A percentile compares a stretch with the other conserved stretches of the same genome.
Evolutionary conservation across 768 basidiomycete genomes (phyloP).

Genomic region (Kwoniella sp.): DNA sequence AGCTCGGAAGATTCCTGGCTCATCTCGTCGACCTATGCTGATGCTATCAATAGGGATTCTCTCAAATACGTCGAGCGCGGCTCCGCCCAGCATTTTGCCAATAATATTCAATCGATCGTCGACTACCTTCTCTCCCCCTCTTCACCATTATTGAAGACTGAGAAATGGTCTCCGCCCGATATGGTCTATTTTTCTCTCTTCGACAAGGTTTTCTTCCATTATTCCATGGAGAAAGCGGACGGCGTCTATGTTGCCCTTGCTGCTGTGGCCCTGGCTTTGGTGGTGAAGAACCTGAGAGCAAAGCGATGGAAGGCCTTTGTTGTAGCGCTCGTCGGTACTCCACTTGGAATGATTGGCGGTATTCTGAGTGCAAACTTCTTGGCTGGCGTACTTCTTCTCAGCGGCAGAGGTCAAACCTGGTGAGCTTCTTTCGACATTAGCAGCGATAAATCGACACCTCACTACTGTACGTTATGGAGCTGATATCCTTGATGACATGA

Average conservation of each 20-base stretch:
- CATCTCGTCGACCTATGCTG: conserved; percentile 32
- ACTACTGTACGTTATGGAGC: not conserved
- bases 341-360: conserved; percentile 62
- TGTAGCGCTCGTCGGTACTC: conserved; percentile 61
- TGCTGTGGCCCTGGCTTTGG: conserved; percentile 58
- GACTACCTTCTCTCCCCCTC: conserved; percentile 69
- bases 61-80: conserved; percentile 83
- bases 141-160: conserved; percentile 54
- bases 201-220: conserved; percentile 67
- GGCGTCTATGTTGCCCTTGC: conserved; percentile 63
- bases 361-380: conserved; percentile 69
- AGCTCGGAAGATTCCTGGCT: not conserved
- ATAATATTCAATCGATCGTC: conserved; percentile 79
- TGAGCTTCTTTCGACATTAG: conserved; percentile 24
- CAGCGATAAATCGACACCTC: not conserved
- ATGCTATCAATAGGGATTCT: conserved; percentile 59
- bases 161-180: conserved; percentile 64
- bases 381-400: conserved; percentile 69
- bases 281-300: conserved; percentile 47
- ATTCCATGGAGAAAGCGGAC: conserved; percentile 72
- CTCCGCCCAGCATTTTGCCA: conserved; percentile 85
- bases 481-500: conserved; percentile 2
- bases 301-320: conserved; percentile 47
- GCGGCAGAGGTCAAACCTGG: conserved; percentile 77
- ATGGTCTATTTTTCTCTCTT: conserved; percentile 74